Base-by-base conservation (phyloP, 768 basidiomycete species). In the Podaxis pistillaris region DNA sequence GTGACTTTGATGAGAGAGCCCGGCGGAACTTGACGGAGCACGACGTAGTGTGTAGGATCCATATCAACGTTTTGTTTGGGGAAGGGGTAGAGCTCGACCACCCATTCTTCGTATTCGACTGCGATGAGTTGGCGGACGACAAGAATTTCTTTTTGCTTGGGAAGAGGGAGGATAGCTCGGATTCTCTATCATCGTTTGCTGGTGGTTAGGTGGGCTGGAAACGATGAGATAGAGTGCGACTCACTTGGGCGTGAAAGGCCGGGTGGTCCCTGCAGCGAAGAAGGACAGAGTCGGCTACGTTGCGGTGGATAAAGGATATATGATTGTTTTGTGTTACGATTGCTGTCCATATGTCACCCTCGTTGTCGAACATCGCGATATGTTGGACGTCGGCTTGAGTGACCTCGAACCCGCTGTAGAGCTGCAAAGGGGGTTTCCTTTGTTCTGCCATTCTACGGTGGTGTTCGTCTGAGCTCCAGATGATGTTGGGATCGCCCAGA, bases 121-220 rank as follows among this genome's bases (percentile, higher is more conserved):
- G 12, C n/a, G 36, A 50, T 30, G 22, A 36, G 44, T n/a, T 62
- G 54, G 38, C 86, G 84, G 51, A 86, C 75, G 57, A 86, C 74
- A 22, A 88, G 72, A 12, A 88, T 70, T 57, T 83, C 77, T 8
- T 74, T 72, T 68, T 87, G 86, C 13, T 74, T 71, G 1, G 85
- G 84, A 38, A 86, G 68, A 26, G 82, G 76, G 33, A 84, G 81
- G 54, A 85, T 71, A n/a, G 79, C 81, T 59, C 76, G 78, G 63
- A 88, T 82, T 24, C 74, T 73, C 66, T 85, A 81, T 28, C 73
- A 71, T 85, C 52, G 2, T 8, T 33, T 33, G 9, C 0, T 50
- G 40, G 26, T 12, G 26, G 38, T 46, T 65, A 24, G 63, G 41
- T 13, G 19, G 3, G 51, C 41, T 17, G 44, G 47, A 36, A 41